These are phyloP conservation scores for Xylariales sp. DNA, from an alignment of 2,329 filamentous ascomycete species.

Conservation along the genomic window DNA sequence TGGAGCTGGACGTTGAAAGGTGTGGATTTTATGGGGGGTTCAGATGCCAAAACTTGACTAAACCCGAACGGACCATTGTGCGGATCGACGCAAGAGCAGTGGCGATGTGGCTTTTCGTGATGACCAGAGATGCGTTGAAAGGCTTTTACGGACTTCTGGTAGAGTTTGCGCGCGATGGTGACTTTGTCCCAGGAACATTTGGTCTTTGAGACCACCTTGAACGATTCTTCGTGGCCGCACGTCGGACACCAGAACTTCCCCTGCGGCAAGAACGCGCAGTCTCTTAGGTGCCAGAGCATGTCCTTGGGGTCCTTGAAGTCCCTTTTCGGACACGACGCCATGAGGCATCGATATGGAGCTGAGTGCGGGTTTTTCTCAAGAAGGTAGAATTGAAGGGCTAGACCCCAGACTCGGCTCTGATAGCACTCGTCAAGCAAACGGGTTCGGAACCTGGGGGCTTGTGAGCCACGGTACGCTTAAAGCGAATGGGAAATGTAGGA, in stretches of 20 bases:
- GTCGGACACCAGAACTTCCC: slow-evolving; percentile 38
- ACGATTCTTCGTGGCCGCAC: slow-evolving; percentile 32
- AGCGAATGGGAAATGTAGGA: neutral
- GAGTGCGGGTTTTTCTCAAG: slow-evolving; percentile 23
- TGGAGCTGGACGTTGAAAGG: neutral
- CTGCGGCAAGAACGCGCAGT: slow-evolving; percentile 33
- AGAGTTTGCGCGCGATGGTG: slow-evolving; percentile 14
- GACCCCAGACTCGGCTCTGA: slow-evolving; percentile 34
- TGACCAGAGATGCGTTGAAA: slow-evolving; percentile 1
- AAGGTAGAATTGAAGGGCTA: slow-evolving; percentile 35
- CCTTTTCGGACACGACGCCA: slow-evolving; percentile 35
- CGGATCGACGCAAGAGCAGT: neutral
- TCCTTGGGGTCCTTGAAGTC: slow-evolving; percentile 29
- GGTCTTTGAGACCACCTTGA: slow-evolving; percentile 32
- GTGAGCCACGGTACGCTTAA: neutral
- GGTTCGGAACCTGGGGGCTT: slow-evolving; percentile 18
- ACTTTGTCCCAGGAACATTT: slow-evolving; percentile 37
- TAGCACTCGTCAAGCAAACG: slow-evolving; percentile 39
- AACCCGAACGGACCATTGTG: neutral
- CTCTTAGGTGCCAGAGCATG: slow-evolving; percentile 41
- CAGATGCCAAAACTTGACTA: neutral
- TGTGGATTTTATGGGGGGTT: neutral
- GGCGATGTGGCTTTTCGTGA: no score
- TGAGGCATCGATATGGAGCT: slow-evolving; percentile 36
- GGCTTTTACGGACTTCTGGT: slow-evolving; percentile 5